Conservation (phyloP, 257 asterid species). For the Linderniella brevidens region DNA sequence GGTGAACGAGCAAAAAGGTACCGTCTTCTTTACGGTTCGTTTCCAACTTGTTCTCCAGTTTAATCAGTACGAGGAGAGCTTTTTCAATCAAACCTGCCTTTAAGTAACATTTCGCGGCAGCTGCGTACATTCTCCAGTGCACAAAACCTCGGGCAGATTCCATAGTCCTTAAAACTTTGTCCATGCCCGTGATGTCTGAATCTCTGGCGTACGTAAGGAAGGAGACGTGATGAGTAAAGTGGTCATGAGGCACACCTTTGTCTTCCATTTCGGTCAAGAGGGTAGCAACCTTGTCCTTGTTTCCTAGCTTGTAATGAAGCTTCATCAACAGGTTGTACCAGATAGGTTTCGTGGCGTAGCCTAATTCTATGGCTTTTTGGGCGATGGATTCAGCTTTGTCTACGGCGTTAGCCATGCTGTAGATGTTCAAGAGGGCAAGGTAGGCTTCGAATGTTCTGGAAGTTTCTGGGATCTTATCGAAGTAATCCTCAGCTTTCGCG, state of each 20-base stretch:
- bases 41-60: slow-evolving; percentile 23
- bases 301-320: slow-evolving; percentile 25
- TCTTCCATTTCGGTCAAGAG: slow-evolving; percentile 46
- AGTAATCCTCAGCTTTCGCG: slow-evolving; percentile 37
- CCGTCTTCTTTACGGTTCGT: slow-evolving; percentile 5
- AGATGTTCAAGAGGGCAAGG: slow-evolving; percentile 56
- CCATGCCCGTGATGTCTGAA: slow-evolving; percentile 37
- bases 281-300: slow-evolving; percentile 17
- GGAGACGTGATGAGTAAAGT: slow-evolving; percentile 27
- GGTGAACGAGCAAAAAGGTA: slow-evolving; percentile 11
- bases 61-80: slow-evolving; percentile 21
- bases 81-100: slow-evolving; percentile 31
- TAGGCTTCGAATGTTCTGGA: slow-evolving; percentile 17
- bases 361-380: slow-evolving; percentile 43
- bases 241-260: slow-evolving; percentile 25
- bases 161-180: slow-evolving; percentile 23
- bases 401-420: slow-evolving; percentile 24
- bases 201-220: slow-evolving; percentile 30
- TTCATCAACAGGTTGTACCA: slow-evolving; percentile 60
- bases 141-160: slow-evolving; percentile 20
- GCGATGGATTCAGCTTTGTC: slow-evolving; percentile 50
- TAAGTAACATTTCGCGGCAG: slow-evolving; percentile 32
- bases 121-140: slow-evolving; percentile 20
- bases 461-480: slow-evolving; percentile 23
- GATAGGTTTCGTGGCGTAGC: slow-evolving; percentile 27